Conservation (phyloP, 148 eudicot genomes). For the Fagopyrum tataricum region DNA sequence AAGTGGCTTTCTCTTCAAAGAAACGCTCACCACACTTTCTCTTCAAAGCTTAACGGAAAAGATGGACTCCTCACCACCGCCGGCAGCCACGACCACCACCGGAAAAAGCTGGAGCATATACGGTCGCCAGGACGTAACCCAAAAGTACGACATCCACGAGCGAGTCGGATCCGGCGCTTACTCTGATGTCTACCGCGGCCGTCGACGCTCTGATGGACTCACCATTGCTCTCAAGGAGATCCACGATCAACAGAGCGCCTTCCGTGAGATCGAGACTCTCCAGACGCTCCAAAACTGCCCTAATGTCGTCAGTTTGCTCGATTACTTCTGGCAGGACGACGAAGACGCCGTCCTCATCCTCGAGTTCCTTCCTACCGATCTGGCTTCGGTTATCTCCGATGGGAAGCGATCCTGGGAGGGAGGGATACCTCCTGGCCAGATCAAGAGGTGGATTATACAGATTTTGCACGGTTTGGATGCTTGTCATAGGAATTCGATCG, state of each 20-base stretch:
- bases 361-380: conserved; percentile 58
- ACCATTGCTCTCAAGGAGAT: conserved; percentile 78
- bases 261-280: conserved; percentile 82
- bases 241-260: conserved; percentile 73
- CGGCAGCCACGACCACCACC: background rate
- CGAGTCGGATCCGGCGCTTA: conserved; percentile 84
- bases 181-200: conserved; percentile 73
- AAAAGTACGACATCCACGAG: conserved; percentile 49
- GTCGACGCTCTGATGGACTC: conserved; percentile 39
- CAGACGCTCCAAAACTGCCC: conserved; percentile 53
- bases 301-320: conserved; percentile 65
- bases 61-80: conserved; percentile 34
- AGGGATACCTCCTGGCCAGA: conserved; percentile 49
- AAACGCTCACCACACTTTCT: too few relatives aligned
- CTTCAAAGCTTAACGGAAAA: background rate
- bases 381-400: conserved; percentile 41
- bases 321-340: conserved; percentile 71
- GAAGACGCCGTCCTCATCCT: conserved; percentile 87
- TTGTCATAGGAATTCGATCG: conserved; percentile 72
- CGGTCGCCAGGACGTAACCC: conserved; percentile 60
- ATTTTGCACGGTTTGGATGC: conserved; percentile 72
- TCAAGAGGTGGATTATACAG: conserved; percentile 85
- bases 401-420: conserved; percentile 39
- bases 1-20: too few relatives aligned
- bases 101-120: conserved; percentile 92